Conservation (phyloP, 129 eudicot species). For the Flaveria brownii region DNA sequence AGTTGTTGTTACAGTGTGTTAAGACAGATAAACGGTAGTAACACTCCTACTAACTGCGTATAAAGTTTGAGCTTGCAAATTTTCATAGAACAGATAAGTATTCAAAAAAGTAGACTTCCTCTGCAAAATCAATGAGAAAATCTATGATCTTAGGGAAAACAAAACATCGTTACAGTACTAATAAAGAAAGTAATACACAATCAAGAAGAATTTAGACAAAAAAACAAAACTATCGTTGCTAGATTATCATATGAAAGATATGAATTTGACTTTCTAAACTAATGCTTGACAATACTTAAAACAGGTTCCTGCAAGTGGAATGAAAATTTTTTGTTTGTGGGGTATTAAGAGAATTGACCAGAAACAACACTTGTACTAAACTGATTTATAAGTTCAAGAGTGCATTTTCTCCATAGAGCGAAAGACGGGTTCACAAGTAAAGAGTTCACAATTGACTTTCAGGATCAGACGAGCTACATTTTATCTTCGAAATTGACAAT, state of each 20-base stretch:
- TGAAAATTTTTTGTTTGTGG: background rate
- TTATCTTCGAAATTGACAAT: background rate
- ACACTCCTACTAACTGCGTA: background rate
- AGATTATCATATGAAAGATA: slow-evolving; percentile 1
- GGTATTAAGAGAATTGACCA: background rate
- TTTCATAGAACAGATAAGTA: background rate
- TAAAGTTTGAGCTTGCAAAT: background rate
- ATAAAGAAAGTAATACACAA: background rate
- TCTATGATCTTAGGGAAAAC: background rate
- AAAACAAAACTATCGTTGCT: background rate
- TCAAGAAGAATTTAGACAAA: background rate
- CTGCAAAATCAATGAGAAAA: background rate
- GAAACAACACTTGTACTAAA: background rate
- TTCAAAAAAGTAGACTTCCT: background rate
- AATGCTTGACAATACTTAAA: background rate
- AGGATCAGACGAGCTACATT: background rate
- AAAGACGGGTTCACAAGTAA: background rate
- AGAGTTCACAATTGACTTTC: slow-evolving; percentile 10
- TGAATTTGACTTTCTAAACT: slow-evolving; percentile 3
- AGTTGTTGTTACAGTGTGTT: background rate
- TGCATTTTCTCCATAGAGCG: background rate
- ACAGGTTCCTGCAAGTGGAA: background rate
- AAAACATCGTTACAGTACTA: background rate
- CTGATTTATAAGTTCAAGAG: background rate
- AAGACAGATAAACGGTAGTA: background rate